Evolutionary conservation across 352 stramenopile genomes (phyloP).

Genomic region (Phytophthora colocasiae): DNA sequence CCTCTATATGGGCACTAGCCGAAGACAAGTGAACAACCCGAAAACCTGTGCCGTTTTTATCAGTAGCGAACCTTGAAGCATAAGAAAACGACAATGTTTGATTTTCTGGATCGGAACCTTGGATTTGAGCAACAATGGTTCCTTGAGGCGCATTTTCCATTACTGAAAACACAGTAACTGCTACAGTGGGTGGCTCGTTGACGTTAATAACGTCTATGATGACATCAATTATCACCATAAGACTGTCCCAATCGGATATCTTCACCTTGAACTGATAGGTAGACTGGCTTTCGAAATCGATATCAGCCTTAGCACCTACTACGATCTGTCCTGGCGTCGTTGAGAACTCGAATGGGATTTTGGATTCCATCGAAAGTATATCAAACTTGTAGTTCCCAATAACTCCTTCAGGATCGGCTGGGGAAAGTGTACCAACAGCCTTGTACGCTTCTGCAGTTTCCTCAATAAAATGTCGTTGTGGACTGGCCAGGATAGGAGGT

Average conservation of each 20-base stretch:
- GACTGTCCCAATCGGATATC: slow-evolving; percentile 24
- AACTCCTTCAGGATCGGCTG: slow-evolving; percentile 29
- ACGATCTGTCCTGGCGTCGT: slow-evolving; percentile 21
- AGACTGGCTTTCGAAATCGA: slow-evolving; percentile 27
- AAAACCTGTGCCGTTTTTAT: slow-evolving; percentile 38
- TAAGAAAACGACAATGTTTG: slow-evolving; percentile 48
- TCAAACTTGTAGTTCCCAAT: slow-evolving; percentile 10
- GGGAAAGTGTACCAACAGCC: slow-evolving; percentile 19
- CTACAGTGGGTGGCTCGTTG: slow-evolving; percentile 25
- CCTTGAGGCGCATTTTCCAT: slow-evolving; percentile 53
- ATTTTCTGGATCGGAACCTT: slow-evolving; percentile 61
- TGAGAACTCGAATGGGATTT: slow-evolving; percentile 19
- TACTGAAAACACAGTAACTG: slow-evolving; percentile 23
- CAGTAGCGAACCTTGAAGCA: slow-evolving; percentile 31
- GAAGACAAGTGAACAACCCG: slow-evolving; percentile 44
- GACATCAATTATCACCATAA: slow-evolving; percentile 18
- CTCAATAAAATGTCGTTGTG: slow-evolving; percentile 22
- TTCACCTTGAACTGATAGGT: slow-evolving; percentile 19
- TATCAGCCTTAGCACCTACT: slow-evolving; percentile 19
- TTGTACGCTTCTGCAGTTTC: slow-evolving; percentile 27
- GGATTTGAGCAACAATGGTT: slow-evolving; percentile 46
- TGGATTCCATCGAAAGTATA: background rate
- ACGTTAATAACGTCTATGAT: slow-evolving; percentile 32
- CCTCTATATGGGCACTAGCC: slow-evolving; percentile 52
- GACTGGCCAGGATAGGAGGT: slow-evolving; percentile 21